Percentiles rank a stretch among this genome's conserved stretches.
Evolutionary conservation across 2,329 filamentous ascomycete species (phyloP).

Genomic region (Tolypocladium inflatum): DNA sequence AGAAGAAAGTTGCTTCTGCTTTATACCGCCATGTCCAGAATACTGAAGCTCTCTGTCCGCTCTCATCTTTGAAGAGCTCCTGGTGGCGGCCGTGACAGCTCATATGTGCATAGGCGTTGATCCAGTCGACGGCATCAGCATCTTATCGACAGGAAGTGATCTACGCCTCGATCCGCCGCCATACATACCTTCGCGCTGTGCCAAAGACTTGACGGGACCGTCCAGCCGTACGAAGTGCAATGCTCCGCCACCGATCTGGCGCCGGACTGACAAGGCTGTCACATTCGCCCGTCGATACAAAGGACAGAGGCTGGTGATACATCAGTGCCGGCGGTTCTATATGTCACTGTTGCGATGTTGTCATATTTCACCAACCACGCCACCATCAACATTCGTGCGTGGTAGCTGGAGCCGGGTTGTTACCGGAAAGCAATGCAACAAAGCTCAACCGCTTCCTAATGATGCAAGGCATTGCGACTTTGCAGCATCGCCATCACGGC

Average conservation of each 20-base stretch:
- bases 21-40: background rate
- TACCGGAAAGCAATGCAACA: background rate
- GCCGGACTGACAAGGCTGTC: background rate
- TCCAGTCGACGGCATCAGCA: background rate
- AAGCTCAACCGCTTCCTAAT: background rate
- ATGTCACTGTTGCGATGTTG: too few species aligned
- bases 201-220: background rate
- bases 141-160: background rate
- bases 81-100: background rate
- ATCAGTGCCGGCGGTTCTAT: background rate
- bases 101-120: background rate
- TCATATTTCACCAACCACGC: too few species aligned
- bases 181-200: background rate
- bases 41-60: background rate
- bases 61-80: background rate
- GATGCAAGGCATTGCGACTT: background rate
- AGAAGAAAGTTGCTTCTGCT: background rate
- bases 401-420: background rate
- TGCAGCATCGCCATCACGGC: background rate
- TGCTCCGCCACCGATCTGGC: background rate
- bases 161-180: background rate
- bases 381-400: background rate
- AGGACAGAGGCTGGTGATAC: background rate
- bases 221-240: background rate
- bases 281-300: background rate